A percentile compares a stretch with the other conserved stretches of the same genome.
phyloP scores from a whole-genome alignment of 2,329 filamentous ascomycete species.

The Metarhizium rileyi region DNA sequence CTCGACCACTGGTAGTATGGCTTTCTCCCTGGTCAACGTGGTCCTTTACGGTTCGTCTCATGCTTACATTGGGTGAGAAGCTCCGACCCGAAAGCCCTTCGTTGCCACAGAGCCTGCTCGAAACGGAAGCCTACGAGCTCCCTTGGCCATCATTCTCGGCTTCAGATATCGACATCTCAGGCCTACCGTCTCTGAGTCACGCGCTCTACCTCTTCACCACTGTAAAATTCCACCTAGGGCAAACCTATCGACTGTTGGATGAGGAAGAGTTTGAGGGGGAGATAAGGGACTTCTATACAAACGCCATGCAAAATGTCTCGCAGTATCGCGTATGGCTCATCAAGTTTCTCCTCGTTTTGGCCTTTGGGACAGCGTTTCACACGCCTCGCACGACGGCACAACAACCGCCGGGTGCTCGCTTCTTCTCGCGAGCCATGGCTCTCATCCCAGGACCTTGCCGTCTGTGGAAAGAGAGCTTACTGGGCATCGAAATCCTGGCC shows the following conservation, averaged over 20 bases:
- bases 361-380: constrained; percentile 22
- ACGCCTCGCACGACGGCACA: constrained; percentile 10
- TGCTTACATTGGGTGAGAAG: not conserved
- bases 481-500: constrained; percentile 27
- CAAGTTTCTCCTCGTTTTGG: constrained; percentile 39
- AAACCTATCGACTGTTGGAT: not conserved
- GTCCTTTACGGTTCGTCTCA: constrained; percentile 1
- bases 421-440: constrained; percentile 24
- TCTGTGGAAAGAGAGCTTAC: constrained; percentile 26
- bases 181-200: not conserved
- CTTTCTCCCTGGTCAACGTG: constrained; percentile 1
- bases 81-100: not conserved
- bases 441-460: constrained; percentile 24
- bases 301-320: constrained; percentile 11
- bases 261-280: not conserved
- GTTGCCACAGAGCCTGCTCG: not conserved
- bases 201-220: not conserved
- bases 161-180: not conserved
- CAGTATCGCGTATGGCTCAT: constrained; percentile 34
- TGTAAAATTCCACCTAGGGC: not conserved
- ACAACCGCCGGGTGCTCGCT: constrained; percentile 21
- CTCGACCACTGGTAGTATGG: not conserved
- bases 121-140: not conserved
- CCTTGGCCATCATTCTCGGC: not conserved
- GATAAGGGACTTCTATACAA: constrained; percentile 12